phyloP scores from a whole-genome alignment of 2,329 filamentous ascomycete genomes.

The Cladosporium sp. region DNA sequence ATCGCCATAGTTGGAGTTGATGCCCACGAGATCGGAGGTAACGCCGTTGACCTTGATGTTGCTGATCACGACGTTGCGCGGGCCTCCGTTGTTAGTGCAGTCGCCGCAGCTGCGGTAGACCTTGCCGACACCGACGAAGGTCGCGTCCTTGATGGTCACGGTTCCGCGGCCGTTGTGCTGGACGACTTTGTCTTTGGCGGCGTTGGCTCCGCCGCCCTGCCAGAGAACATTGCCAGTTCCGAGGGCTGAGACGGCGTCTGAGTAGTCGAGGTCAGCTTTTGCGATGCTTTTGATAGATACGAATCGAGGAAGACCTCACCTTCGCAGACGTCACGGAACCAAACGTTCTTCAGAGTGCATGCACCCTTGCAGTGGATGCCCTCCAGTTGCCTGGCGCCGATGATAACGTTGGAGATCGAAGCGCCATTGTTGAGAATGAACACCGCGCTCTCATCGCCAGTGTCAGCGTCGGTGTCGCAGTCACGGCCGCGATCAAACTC shows the following conservation, averaged over 20 bases:
- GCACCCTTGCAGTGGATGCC: conserved; percentile 47
- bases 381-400: conserved; percentile 46
- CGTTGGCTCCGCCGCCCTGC: conserved; percentile 2
- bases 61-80: conserved; percentile 15
- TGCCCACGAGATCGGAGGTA: conserved; percentile 15
- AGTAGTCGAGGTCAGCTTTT: not conserved
- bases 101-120: conserved; percentile 10
- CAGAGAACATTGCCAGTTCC: conserved; percentile 29
- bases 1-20: conserved; percentile 17
- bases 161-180: conserved; percentile 40
- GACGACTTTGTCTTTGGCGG: conserved; percentile 35
- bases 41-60: conserved; percentile 17
- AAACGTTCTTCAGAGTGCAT: conserved; percentile 44
- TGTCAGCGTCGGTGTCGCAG: conserved; percentile 14
- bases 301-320: conserved; percentile 7
- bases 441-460: conserved; percentile 35
- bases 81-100: conserved; percentile 12
- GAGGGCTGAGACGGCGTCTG: conserved; percentile 33
- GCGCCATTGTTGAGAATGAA: conserved; percentile 49
- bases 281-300: not conserved
- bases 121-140: conserved; percentile 6
- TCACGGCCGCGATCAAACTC: conserved; percentile 16
- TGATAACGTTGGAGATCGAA: conserved; percentile 49
- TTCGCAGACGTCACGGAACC: conserved; percentile 38
- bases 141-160: conserved; percentile 17